Evolutionary conservation across 305 asterid species (phyloP).

Genomic region (Solanum chacoense): DNA sequence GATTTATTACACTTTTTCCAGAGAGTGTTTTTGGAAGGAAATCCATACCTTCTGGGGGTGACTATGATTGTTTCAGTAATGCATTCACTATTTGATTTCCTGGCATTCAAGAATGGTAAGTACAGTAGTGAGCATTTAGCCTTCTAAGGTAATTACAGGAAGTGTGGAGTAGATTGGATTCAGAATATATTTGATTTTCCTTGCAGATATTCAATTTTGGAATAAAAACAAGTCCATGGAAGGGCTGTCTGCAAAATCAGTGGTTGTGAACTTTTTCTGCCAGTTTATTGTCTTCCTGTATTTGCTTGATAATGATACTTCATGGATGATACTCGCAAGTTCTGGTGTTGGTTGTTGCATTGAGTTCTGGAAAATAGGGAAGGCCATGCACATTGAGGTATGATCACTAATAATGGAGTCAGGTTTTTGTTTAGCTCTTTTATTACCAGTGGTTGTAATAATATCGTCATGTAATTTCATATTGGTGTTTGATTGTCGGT

Average conservation of each 20-base stretch:
- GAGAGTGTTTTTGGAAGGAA: conserved; percentile 97
- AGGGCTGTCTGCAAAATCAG: conserved; percentile 92
- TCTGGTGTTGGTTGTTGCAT: conserved; percentile 97
- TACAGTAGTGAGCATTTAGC: conserved; percentile 1
- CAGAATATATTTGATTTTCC: background rate
- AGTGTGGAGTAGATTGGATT: background rate
- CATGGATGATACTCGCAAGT: conserved; percentile 99
- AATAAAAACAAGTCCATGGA: conserved; percentile 99
- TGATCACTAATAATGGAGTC: conserved; percentile 2
- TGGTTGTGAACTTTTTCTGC: conserved; percentile 77
- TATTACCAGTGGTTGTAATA: background rate
- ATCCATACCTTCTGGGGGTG: conserved; percentile 75
- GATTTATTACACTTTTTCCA: conserved; percentile 20
- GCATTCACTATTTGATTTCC: conserved; percentile 86
- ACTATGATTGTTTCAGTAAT: conserved; percentile 85
- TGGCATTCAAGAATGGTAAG: conserved; percentile 96
- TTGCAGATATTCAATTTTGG: conserved; percentile 96
- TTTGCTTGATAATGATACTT: conserved; percentile 93
- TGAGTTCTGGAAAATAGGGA: conserved; percentile 99
- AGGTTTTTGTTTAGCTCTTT: background rate
- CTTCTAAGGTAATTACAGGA: background rate
- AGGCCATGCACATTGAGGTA: conserved; percentile 99
- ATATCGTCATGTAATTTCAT: background rate
- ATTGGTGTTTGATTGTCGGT: background rate
- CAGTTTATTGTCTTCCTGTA: conserved; percentile 90